Evolutionary conservation across 164 flowering plant genomes (phyloP).

Genomic region (Berberis vulgaris): DNA sequence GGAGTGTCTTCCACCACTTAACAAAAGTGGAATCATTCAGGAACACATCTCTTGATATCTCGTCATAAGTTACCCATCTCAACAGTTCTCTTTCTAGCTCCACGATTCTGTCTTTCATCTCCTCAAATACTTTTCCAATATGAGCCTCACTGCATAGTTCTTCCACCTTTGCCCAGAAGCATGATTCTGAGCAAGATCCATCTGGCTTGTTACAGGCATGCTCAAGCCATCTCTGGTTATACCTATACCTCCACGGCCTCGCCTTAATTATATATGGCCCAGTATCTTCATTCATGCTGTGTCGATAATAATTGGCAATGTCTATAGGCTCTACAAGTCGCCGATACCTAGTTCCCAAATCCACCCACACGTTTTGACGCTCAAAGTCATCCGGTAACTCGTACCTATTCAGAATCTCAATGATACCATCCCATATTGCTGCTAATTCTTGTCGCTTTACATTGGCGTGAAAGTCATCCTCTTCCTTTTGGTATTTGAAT

Average conservation of each 20-base stretch:
- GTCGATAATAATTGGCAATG: constrained; percentile 82
- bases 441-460: constrained; percentile 55
- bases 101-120: constrained; percentile 23
- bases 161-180: constrained; percentile 68
- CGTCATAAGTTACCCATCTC: constrained; percentile 19
- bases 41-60: constrained; percentile 30
- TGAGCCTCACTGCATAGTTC: constrained; percentile 25
- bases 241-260: constrained; percentile 70
- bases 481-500: constrained; percentile 42
- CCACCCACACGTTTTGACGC: constrained; percentile 39
- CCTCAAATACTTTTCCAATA: constrained; percentile 13
- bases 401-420: constrained; percentile 51
- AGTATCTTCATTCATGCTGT: constrained; percentile 52
- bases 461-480: constrained; percentile 52
- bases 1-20: constrained; percentile 64
- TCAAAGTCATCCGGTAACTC: constrained; percentile 75
- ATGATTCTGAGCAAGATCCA: constrained; percentile 30
- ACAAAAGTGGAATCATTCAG: constrained; percentile 51
- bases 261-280: constrained; percentile 52
- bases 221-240: constrained; percentile 58
- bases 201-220: constrained; percentile 16
- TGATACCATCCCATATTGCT: constrained; percentile 71
- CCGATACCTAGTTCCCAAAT: constrained; percentile 52
- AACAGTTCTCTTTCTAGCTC: constrained; percentile 21
- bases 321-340: constrained; percentile 71